These are phyloP conservation scores for Kurtzmaniella natalensis DNA, from an alignment of 1,139 yeast species.

Conservation along the genomic window DNA sequence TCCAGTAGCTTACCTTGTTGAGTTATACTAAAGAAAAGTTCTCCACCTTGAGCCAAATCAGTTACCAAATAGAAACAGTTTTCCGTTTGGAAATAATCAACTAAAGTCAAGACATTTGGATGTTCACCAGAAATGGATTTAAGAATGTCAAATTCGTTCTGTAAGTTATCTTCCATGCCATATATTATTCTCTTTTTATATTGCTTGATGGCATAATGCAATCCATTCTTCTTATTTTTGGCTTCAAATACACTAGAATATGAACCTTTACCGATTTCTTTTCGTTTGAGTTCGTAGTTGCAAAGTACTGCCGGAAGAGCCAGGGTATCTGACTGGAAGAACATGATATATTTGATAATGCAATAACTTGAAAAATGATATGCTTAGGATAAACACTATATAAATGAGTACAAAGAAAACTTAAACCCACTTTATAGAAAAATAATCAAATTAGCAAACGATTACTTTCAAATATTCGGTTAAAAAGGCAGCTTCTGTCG, in stretches of 20 bases:
- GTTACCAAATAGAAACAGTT: slow-evolving; percentile 59
- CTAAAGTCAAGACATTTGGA: slow-evolving; percentile 49
- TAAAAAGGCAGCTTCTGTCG: too few relatives aligned
- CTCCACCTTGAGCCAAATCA: slow-evolving; percentile 67
- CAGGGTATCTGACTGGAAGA: background rate
- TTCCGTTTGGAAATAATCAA: slow-evolving; percentile 68
- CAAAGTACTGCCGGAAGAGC: slow-evolving; percentile 16
- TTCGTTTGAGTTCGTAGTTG: slow-evolving; percentile 29
- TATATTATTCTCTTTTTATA: slow-evolving; percentile 30
- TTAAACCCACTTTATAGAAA: too few relatives aligned
- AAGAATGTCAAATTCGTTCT: slow-evolving; percentile 53
- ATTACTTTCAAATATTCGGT: too few relatives aligned
- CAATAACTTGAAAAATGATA: too few relatives aligned
- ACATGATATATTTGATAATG: too few relatives aligned
- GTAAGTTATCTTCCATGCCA: slow-evolving; percentile 36
- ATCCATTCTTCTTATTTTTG: slow-evolving; percentile 26
- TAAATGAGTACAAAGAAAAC: too few relatives aligned
- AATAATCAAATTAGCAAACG: too few relatives aligned
- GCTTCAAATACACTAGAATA: slow-evolving; percentile 39
- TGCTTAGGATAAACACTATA: too few relatives aligned
- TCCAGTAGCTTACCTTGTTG: slow-evolving; percentile 39
- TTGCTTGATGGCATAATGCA: slow-evolving; percentile 37
- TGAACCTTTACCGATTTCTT: slow-evolving; percentile 34
- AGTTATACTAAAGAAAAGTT: slow-evolving; percentile 58
- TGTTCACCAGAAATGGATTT: slow-evolving; percentile 46